Conservation (phyloP, 768 basidiomycete species). For the Mycena latifolia region DNA sequence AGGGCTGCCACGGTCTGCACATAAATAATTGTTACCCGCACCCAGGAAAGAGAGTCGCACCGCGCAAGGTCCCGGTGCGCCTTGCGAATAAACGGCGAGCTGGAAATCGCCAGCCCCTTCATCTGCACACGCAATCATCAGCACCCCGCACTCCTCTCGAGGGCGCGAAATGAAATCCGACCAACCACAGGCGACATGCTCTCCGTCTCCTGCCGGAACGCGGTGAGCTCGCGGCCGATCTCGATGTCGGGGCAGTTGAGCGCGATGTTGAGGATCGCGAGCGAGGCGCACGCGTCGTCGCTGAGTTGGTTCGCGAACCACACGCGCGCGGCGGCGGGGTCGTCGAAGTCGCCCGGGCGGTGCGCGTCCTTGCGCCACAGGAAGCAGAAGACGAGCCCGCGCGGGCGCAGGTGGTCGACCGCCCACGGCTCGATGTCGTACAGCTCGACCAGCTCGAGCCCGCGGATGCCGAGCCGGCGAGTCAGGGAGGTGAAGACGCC, state of each 20-base stretch:
- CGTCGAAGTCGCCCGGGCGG: conserved; percentile 59
- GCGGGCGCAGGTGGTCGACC: conserved; percentile 68
- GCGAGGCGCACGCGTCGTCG: conserved; percentile 75
- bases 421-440: conserved; percentile 76
- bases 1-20: conserved; percentile 54
- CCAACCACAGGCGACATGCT: conserved; percentile 70
- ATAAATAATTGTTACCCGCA: conserved; percentile 8
- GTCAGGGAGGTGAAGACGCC: conserved; percentile 72
- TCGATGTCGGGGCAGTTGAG: conserved; percentile 67
- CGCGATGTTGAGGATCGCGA: conserved; percentile 70
- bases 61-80: conserved; percentile 72
- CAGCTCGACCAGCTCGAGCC: conserved; percentile 68
- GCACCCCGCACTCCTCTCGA: neutral
- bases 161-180: conserved; percentile 19
- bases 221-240: conserved; percentile 57
- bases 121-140: conserved; percentile 54
- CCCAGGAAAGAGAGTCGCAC: conserved; percentile 46
- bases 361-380: conserved; percentile 65
- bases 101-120: conserved; percentile 73
- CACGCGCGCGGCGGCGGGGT: conserved; percentile 66
- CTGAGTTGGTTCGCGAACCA: conserved; percentile 81
- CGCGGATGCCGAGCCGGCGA: conserved; percentile 63
- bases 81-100: conserved; percentile 63
- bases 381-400: conserved; percentile 75
- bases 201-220: conserved; percentile 63